Evolutionary conservation across 75 land plant genomes (phyloP).

Genomic region (Cunninghamia lanceolata): DNA sequence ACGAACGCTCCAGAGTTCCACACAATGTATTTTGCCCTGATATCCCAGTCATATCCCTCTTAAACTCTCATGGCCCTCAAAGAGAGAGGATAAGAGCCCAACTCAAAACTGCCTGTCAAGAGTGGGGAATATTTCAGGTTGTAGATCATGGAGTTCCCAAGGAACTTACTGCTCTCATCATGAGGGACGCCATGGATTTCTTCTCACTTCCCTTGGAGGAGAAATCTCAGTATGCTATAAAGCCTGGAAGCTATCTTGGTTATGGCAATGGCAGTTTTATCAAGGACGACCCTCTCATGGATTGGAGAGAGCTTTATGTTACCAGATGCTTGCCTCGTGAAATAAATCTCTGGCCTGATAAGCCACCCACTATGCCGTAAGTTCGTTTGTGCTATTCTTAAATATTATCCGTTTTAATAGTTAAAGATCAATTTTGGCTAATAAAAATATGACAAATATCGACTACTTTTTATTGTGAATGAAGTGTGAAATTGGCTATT

Average conservation of each 20-base stretch:
- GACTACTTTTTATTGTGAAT: too few relatives aligned
- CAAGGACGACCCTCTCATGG: not conserved
- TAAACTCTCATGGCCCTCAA: slow-evolving; percentile 18
- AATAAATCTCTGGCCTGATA: not conserved
- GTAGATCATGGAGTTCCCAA: slow-evolving; percentile 12
- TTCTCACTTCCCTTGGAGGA: slow-evolving; percentile 4
- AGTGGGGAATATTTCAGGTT: slow-evolving; percentile 17
- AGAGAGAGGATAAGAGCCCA: not conserved
- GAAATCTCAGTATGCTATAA: not conserved
- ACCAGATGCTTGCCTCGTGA: not conserved
- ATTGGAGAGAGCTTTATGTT: not conserved
- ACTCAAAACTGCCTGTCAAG: not conserved
- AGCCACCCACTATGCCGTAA: not conserved
- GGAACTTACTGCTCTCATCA: not conserved
- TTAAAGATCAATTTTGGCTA: too few relatives aligned
- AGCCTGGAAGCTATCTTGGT: not conserved
- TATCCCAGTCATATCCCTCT: slow-evolving; percentile 62
- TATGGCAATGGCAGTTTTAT: not conserved
- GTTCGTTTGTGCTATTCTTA: too few relatives aligned
- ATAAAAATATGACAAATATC: too few relatives aligned
- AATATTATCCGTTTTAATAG: too few relatives aligned
- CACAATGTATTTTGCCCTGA: slow-evolving; percentile 61
- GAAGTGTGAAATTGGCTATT: too few relatives aligned
- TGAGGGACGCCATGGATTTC: not conserved
- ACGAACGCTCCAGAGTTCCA: slow-evolving; percentile 69